Conservation (phyloP, 805 yeast species). For the Myxozyma sirexii region DNA sequence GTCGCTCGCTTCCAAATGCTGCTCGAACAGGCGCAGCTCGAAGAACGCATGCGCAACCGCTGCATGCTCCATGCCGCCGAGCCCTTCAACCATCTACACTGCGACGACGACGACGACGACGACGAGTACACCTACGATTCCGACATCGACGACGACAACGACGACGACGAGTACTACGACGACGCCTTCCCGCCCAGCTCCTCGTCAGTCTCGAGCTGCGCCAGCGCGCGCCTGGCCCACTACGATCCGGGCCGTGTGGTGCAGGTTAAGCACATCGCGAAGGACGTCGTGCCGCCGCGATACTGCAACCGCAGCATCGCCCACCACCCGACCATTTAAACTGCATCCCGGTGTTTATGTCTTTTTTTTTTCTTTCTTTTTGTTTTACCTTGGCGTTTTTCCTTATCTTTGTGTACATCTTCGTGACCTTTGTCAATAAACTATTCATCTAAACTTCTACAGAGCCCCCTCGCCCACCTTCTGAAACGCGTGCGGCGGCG, state of each 20-base stretch:
- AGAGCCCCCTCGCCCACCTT: too few relatives aligned
- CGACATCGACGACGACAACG: not conserved
- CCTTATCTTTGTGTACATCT: too few relatives aligned
- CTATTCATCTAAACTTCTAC: too few relatives aligned
- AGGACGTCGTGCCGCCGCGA: constrained; percentile 20
- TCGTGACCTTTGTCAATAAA: too few relatives aligned
- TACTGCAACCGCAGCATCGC: not conserved
- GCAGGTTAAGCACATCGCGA: constrained; percentile 10
- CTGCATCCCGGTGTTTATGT: too few relatives aligned
- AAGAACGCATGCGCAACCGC: not conserved
- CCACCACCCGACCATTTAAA: not conserved
- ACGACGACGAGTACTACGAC: not conserved
- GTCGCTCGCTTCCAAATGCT: constrained; percentile 16
- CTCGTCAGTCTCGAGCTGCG: not conserved
- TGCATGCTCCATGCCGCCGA: not conserved
- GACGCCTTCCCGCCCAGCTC: not conserved
- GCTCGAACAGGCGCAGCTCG: constrained; percentile 11
- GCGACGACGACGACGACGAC: not conserved
- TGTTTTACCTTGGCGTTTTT: too few relatives aligned
- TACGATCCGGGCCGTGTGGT: constrained; percentile 19
- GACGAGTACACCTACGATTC: not conserved
- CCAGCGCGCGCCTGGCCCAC: not conserved
- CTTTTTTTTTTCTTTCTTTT: too few relatives aligned
- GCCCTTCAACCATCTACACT: not conserved
- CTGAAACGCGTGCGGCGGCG: too few relatives aligned